Evolutionary conservation across 495 filamentous ascomycete genomes (phyloP), one percentile per base, ranked within the genome.

Genomic region (Podospora appendiculata): DNA sequence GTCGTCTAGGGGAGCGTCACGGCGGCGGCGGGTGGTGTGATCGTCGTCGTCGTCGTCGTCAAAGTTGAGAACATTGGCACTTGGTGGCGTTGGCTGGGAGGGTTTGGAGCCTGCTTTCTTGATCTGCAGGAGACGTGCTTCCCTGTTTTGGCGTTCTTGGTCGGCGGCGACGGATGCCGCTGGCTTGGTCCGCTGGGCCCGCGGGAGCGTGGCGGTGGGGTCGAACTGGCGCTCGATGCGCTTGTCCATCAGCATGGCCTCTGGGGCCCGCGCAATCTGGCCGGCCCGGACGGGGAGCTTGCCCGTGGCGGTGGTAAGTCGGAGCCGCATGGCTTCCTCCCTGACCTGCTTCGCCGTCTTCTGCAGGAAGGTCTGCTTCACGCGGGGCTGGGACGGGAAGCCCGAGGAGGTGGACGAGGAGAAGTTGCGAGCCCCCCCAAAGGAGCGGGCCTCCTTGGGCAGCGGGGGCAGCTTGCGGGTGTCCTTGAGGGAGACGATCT

Each of bases 201-300:
- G 48, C 39, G 54, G 32, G 44, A 56, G 36, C 32, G 38, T 46
- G 17, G 58, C 39, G 12, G 39, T 17, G 14, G 54, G 25, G 44
- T 55, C 43, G 38, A 58, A 62, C 32, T 65, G 66, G 6, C 59
- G 52, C 6, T 61, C 59, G 10, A 65, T 64, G 3, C 67, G 56
- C 14, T 61, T 52, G 12, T 70, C 68, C 38, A 66, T 56, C 0
- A 69, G 16, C 71, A 75, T 69, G 18, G 57, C 56, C 3, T 52
- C 35, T 11, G 74, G 74, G 0, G 71, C 72, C 32, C 53, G 58
- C 6, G 38, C 57, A 40, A 77, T 57, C 50, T 70, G 63, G 12
- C 63, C 59, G 8, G 52, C 8, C 10, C 34, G 45, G 2, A 67
- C 60, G 1, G 42, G 46, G 1, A 61, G 51, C 43, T 55, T 51